Conservation (phyloP, 345 rosid species). For the Aegle marmelos region DNA sequence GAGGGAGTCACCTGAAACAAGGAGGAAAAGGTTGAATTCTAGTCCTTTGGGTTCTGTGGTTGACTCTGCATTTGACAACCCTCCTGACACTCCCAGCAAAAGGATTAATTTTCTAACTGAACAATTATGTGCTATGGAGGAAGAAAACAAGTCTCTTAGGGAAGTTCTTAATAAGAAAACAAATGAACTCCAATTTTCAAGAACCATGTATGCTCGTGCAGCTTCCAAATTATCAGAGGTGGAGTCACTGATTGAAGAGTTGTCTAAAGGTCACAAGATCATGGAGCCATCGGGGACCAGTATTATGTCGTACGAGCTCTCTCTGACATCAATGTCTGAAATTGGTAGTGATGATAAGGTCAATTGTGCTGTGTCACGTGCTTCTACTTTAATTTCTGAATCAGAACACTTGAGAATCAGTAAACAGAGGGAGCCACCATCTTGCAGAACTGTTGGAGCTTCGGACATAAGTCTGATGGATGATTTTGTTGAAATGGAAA, state of each 20-base stretch:
- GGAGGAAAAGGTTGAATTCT: slow-evolving; percentile 43
- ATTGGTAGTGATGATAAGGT: slow-evolving; percentile 67
- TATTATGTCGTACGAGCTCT: slow-evolving; percentile 40
- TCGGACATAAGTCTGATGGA: slow-evolving; percentile 85
- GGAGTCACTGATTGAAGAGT: slow-evolving; percentile 58
- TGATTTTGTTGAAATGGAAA: slow-evolving; percentile 97
- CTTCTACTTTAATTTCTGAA: slow-evolving; percentile 74
- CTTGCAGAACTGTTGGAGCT: slow-evolving; percentile 50
- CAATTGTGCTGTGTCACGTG: slow-evolving; percentile 72
- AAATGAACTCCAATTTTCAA: slow-evolving; percentile 72
- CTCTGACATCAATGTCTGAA: slow-evolving; percentile 62
- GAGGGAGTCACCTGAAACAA: slow-evolving; percentile 40
- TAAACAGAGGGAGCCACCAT: slow-evolving; percentile 41
- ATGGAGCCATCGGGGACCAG: slow-evolving; percentile 39
- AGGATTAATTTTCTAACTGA: slow-evolving; percentile 52
- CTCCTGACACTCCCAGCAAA: slow-evolving; percentile 32
- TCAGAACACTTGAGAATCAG: slow-evolving; percentile 61
- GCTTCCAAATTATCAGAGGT: slow-evolving; percentile 59
- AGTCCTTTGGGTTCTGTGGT: slow-evolving; percentile 23
- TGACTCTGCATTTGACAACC: slow-evolving; percentile 29
- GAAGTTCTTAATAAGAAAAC: slow-evolving; percentile 63
- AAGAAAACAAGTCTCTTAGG: slow-evolving; percentile 76
- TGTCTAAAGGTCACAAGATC: slow-evolving; percentile 38
- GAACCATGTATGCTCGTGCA: slow-evolving; percentile 57
- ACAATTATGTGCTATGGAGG: slow-evolving; percentile 61